Percentiles rank a stretch among this genome's conserved stretches.
Conservation (phyloP, 331 rosid species). For the Acacia pycnantha region DNA sequence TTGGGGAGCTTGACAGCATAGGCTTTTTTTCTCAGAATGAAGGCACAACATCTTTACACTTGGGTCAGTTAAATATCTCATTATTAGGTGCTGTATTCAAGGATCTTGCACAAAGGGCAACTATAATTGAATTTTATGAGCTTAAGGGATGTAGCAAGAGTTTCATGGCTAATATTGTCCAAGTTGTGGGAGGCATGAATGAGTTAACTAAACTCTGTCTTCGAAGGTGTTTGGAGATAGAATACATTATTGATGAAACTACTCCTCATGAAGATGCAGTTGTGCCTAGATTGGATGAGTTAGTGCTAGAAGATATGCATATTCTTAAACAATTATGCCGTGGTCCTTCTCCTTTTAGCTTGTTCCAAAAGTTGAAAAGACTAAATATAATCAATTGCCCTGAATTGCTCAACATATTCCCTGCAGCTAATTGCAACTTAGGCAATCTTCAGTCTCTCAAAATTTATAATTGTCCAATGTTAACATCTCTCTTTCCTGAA, state of each 20-base stretch:
- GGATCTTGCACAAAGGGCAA: background rate
- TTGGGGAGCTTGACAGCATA: background rate
- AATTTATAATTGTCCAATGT: background rate
- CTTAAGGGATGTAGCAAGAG: background rate
- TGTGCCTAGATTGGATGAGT: background rate
- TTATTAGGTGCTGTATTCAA: background rate
- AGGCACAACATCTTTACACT: background rate
- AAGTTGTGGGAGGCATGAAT: background rate
- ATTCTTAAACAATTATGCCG: background rate
- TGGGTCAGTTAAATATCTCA: background rate
- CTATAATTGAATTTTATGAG: background rate
- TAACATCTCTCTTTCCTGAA: background rate
- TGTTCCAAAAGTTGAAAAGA: background rate
- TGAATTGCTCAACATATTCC: background rate
- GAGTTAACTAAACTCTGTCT: background rate
- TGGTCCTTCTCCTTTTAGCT: background rate
- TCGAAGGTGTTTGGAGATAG: background rate
- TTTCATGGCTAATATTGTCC: background rate
- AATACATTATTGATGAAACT: background rate
- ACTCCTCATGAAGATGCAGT: background rate
- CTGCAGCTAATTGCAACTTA: background rate
- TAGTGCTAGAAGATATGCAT: background rate
- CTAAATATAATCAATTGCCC: fast-evolving
- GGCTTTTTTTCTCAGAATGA: fast-evolving
- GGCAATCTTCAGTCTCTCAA: background rate